Conservation (phyloP, 805 yeast genomes). For the Wickerhamomyces silvicola region DNA sequence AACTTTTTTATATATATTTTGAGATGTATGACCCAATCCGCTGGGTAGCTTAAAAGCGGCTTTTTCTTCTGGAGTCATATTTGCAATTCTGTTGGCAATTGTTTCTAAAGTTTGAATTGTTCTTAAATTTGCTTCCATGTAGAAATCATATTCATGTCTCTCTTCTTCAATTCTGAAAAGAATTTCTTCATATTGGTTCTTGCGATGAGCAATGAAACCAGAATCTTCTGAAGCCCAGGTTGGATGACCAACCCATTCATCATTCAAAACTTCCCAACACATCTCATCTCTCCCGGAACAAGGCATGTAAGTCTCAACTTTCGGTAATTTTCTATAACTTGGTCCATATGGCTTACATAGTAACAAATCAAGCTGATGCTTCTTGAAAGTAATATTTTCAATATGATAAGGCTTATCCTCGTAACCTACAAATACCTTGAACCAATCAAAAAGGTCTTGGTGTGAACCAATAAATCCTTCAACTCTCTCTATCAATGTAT, state of each 20-base stretch:
- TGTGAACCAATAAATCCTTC: slow-evolving; percentile 81
- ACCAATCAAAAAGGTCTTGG: slow-evolving; percentile 81
- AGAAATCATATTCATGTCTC: slow-evolving; percentile 93
- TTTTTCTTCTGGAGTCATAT: slow-evolving; percentile 88
- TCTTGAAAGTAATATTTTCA: slow-evolving; percentile 80
- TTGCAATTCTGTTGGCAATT: slow-evolving; percentile 86
- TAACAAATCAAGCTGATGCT: slow-evolving; percentile 84
- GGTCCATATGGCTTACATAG: slow-evolving; percentile 95
- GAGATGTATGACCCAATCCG: slow-evolving; percentile 88
- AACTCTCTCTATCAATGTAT: slow-evolving; percentile 73
- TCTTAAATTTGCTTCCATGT: slow-evolving; percentile 90
- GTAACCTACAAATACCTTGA: slow-evolving; percentile 84
- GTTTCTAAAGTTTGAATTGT: slow-evolving; percentile 95
- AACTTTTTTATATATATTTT: slow-evolving; percentile 89
- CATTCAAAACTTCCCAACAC: slow-evolving; percentile 98
- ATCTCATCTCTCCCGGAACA: slow-evolving; percentile 97
- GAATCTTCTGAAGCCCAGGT: slow-evolving; percentile 99
- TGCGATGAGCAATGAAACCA: slow-evolving; percentile 97
- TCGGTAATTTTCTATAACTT: slow-evolving; percentile 86
- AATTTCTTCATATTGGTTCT: slow-evolving; percentile 96
- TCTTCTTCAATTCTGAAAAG: slow-evolving; percentile 94
- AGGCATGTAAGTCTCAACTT: slow-evolving; percentile 92
- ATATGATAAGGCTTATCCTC: slow-evolving; percentile 80
- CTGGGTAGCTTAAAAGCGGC: slow-evolving; percentile 81
- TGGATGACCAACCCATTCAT: slow-evolving; percentile 99